phyloP scores from a whole-genome alignment of 768 basidiomycete species.

The Russula sp. region DNA sequence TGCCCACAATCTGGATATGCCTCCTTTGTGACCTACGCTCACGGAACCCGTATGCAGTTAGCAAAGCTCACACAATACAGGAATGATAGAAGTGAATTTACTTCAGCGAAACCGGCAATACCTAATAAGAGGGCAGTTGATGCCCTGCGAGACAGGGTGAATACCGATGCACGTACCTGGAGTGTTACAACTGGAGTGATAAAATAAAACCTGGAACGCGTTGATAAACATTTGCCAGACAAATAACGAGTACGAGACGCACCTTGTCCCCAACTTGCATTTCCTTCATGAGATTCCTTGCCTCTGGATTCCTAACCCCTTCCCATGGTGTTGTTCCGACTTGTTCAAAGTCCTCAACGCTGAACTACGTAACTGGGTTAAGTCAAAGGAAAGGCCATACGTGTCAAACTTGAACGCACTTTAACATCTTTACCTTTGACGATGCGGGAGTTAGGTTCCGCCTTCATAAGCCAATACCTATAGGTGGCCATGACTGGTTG shows the following conservation, averaged over 20 bases:
- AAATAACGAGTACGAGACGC: slow-evolving; percentile 8
- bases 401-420: slow-evolving; percentile 35
- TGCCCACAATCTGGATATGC: slow-evolving; percentile 86
- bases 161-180: slow-evolving; percentile 48
- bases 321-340: slow-evolving; percentile 74
- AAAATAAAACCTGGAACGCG: slow-evolving; percentile 61
- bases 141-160: background rate
- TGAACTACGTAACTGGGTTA: slow-evolving; percentile 46
- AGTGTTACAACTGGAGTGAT: slow-evolving; percentile 81
- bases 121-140: slow-evolving; percentile 37
- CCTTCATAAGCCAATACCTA: slow-evolving; percentile 71
- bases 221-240: background rate
- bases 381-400: background rate
- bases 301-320: slow-evolving; percentile 82
- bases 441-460: slow-evolving; percentile 77
- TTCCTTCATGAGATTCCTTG: slow-evolving; percentile 75
- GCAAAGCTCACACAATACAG: background rate
- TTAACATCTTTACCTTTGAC: slow-evolving; percentile 88
- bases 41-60: background rate
- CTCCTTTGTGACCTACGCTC: slow-evolving; percentile 60
- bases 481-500: background rate
- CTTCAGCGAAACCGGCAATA: slow-evolving; percentile 78
- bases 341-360: slow-evolving; percentile 78
- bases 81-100: slow-evolving; percentile 27
- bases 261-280: slow-evolving; percentile 76